Evolutionary conservation across 2,329 filamentous ascomycete species (phyloP), one percentile per base, ranked within the genome.

Genomic region (Magnaporthiopsis poae): DNA sequence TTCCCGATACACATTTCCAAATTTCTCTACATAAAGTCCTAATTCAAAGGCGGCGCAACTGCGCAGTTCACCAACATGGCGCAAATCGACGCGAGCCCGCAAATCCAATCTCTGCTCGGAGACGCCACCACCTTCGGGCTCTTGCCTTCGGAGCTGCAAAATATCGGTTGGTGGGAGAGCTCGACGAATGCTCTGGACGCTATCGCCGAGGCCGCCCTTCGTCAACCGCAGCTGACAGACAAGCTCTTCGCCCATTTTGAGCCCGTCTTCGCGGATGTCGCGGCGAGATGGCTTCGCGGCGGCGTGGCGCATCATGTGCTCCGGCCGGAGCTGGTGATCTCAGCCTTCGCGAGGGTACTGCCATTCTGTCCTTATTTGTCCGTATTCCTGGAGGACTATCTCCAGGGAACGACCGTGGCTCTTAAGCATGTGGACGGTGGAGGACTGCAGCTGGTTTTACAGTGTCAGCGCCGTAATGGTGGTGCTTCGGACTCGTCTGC

Each of bases 291-390:
- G 92, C 80, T 90, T 61, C 80, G 82, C 72, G 75, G 79, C 60
- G 73, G 76, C 69, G 71, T 69, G 66, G 46, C 46, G 46, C 8
- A 56, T 56, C 46, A 56, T 56, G n/a, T 56, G 46, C 46, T 56
- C 7, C 75, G 72, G 71, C 76, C 77, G 71, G 77, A 75, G 71
- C 76, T 72, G 66, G 77, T 89, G 65, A 83, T 94, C 69, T 84
- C 88, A 66, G 89, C 90, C 39, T 90, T 96, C 78, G 89, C 90
- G 68, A 85, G 90, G 73, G 83, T 96, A 69, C 76, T 97, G 71
- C 91, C 92, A 25, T 88, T 95, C 80, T 90, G 90, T 70, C 90
- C 92, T 64, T 87, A 94, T 74, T 81, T 98, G 61, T 87, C 88
- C 65, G 84, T 87, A 68, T 91, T 92, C 75, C 84, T 91, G 69